Conservation (phyloP, 768 basidiomycete species). For the Russula foetens region DNA sequence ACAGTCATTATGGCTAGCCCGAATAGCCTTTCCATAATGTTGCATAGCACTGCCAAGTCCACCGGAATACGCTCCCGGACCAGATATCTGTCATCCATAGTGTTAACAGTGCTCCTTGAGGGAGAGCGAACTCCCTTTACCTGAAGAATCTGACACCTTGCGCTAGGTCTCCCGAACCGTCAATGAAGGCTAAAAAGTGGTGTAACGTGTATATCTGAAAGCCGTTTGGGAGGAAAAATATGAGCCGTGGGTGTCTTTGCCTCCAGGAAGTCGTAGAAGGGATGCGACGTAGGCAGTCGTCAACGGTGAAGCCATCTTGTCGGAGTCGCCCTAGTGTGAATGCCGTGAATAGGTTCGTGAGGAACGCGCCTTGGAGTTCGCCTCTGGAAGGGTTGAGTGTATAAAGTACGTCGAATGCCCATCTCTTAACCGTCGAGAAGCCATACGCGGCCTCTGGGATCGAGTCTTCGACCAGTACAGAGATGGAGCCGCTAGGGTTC, state of each 20-base stretch:
- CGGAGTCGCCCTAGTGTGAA: conserved; percentile 27
- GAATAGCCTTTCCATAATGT: conserved; percentile 42
- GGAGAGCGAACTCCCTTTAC: neutral
- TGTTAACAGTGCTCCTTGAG: neutral
- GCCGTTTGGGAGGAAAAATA: neutral
- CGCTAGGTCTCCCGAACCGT: conserved; percentile 30
- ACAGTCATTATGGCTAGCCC: conserved; percentile 36
- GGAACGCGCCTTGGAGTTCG: conserved; percentile 22
- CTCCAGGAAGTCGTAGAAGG: neutral
- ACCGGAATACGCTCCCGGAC: conserved; percentile 32
- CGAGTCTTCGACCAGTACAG: conserved; percentile 27
- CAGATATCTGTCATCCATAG: conserved; percentile 33
- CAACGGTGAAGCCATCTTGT: neutral
- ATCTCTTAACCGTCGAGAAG: conserved; percentile 34
- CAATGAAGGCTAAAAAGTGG: conserved; percentile 4
- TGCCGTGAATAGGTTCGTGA: conserved; percentile 35
- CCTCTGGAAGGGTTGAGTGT: conserved; percentile 23
- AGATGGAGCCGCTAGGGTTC: conserved; percentile 37
- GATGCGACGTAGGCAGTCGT: neutral
- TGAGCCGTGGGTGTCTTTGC: neutral
- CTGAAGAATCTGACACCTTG: conserved; percentile 33
- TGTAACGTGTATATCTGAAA: neutral
- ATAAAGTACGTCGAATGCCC: conserved; percentile 38
- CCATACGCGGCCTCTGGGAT: conserved; percentile 35
- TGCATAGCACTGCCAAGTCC: conserved; percentile 42